phyloP scores from a whole-genome alignment of 495 filamentous ascomycete species.

The Peziza echinospora region DNA sequence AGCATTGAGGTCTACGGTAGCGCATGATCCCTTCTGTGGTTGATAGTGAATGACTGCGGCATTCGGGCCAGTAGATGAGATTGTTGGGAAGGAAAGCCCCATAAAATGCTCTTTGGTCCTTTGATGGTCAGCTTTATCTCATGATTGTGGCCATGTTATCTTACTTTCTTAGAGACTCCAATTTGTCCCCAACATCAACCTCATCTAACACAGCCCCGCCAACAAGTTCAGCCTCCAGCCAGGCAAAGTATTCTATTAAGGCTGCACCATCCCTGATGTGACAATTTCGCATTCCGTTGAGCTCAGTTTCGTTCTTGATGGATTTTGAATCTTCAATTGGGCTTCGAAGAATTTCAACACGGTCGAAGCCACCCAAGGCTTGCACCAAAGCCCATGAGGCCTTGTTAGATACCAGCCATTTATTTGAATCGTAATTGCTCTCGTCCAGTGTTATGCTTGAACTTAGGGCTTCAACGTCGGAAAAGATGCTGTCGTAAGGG shows the following conservation, averaged over 20 bases:
- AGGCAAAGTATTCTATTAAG: conserved; percentile 81
- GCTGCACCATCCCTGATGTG: conserved; percentile 91
- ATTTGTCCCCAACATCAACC: conserved; percentile 71
- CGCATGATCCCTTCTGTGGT: conserved; percentile 62
- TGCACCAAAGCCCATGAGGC: conserved; percentile 85
- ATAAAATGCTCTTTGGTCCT: conserved; percentile 48
- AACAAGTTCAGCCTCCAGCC: conserved; percentile 75
- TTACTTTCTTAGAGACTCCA: conserved; percentile 63
- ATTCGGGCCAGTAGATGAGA: conserved; percentile 86
- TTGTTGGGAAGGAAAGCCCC: conserved; percentile 85
- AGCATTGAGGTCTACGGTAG: conserved; percentile 61
- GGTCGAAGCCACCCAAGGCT: conserved; percentile 67
- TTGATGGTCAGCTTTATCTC: background rate
- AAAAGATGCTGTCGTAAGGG: conserved; percentile 70
- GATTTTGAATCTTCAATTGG: conserved; percentile 87
- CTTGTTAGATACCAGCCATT: conserved; percentile 65
- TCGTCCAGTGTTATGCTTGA: conserved; percentile 14
- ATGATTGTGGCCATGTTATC: background rate
- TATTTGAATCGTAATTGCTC: conserved; percentile 27
- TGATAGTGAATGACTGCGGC: conserved; percentile 97
- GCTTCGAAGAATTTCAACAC: conserved; percentile 70
- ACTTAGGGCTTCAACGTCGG: conserved; percentile 42
- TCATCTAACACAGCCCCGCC: conserved; percentile 53
- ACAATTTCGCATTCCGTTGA: conserved; percentile 81
- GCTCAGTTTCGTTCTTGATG: conserved; percentile 83